These are phyloP conservation scores for Solanum chmielewskii DNA, from an alignment of 257 asterid genomes.

Conservation along the genomic window DNA sequence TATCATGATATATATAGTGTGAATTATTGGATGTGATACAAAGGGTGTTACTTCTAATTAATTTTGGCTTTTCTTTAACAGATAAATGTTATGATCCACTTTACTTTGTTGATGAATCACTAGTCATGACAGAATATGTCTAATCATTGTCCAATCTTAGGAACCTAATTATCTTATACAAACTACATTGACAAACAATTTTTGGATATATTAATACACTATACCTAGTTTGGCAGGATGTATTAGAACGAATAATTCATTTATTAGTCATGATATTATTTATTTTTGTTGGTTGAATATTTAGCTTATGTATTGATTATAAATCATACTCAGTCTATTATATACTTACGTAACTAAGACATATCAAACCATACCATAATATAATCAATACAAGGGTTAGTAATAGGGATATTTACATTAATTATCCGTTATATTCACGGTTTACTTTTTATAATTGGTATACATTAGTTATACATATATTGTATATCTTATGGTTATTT, in stretches of 20 bases:
- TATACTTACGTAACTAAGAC: background rate
- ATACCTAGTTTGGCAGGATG: background rate
- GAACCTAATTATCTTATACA: background rate
- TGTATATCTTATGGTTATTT: background rate
- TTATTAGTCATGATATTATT: background rate
- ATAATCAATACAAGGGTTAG: background rate
- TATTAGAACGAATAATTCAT: background rate
- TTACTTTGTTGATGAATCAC: background rate
- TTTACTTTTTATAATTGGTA: background rate
- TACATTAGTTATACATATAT: background rate
- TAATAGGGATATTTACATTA: background rate
- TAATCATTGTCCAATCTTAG: background rate
- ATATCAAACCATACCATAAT: background rate
- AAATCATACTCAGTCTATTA: background rate
- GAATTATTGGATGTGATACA: background rate
- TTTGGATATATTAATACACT: background rate
- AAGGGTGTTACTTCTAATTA: background rate
- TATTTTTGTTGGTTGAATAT: background rate
- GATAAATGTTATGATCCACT: background rate
- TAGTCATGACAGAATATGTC: background rate
- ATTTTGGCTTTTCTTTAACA: background rate
- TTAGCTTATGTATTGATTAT: background rate
- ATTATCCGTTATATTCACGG: background rate
- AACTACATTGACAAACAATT: background rate
- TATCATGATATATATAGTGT: background rate